These are phyloP conservation scores for Barnettozyma wickerhamii DNA, from an alignment of 805 yeast genomes.

Conservation along the genomic window DNA sequence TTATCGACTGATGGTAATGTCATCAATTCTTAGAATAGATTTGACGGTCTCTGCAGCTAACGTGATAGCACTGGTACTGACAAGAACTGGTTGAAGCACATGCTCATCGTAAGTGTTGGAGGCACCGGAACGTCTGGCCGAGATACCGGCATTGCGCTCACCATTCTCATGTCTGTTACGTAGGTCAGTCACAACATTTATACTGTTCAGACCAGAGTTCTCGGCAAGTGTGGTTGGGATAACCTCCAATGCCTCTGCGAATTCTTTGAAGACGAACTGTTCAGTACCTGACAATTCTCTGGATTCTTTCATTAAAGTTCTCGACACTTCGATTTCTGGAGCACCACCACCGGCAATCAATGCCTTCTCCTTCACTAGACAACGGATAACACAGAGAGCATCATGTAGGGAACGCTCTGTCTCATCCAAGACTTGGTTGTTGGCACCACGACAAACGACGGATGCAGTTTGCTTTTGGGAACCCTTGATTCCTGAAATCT, in stretches of 20 bases:
- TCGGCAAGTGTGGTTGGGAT: constrained; percentile 94
- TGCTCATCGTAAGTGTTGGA: constrained; percentile 89
- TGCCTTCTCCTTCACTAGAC: constrained; percentile 76
- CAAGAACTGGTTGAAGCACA: constrained; percentile 94
- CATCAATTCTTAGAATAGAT: constrained; percentile 93
- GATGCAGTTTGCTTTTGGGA: constrained; percentile 83
- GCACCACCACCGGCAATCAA: constrained; percentile 99
- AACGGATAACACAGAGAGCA: constrained; percentile 90
- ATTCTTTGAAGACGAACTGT: constrained; percentile 43
- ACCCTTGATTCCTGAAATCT: constrained; percentile 76
- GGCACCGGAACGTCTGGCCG: constrained; percentile 91
- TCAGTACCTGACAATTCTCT: constrained; percentile 91
- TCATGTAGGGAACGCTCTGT: constrained; percentile 97
- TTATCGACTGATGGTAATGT: constrained; percentile 86
- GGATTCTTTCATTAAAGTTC: constrained; percentile 89
- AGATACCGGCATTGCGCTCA: constrained; percentile 90
- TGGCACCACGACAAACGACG: constrained; percentile 93
- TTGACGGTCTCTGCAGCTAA: constrained; percentile 96
- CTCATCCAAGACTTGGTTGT: constrained; percentile 85
- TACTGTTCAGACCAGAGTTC: constrained; percentile 94
- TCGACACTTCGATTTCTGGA: constrained; percentile 95
- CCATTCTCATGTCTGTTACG: constrained; percentile 90
- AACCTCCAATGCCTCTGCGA: constrained; percentile 90
- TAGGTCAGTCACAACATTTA: constrained; percentile 85
- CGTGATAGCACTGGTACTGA: constrained; percentile 88